Conservation (phyloP, 306 rosid species). For the Lithocarpus polystachyus region DNA sequence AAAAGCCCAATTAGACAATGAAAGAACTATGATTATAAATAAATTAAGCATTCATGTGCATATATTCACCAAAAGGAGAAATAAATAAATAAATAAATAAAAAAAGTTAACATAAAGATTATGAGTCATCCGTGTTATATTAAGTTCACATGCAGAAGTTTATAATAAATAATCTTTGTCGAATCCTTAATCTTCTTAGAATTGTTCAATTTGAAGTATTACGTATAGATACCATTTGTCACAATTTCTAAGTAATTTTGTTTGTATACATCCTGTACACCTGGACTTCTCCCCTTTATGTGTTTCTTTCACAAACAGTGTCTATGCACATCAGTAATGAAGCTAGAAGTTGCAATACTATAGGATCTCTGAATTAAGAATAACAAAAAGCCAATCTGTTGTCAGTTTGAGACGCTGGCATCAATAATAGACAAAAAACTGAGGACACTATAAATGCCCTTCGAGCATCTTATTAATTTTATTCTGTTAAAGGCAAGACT, state of each 20-base stretch:
- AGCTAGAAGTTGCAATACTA: not conserved
- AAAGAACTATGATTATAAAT: not conserved
- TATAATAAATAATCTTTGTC: not conserved
- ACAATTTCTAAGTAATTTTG: not conserved
- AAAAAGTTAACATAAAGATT: not conserved
- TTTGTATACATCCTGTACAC: not conserved
- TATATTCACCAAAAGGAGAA: not conserved
- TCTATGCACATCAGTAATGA: not conserved
- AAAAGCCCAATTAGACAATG: constrained; percentile 2
- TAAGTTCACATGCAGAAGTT: not conserved
- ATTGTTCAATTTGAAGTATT: not conserved
- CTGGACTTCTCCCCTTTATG: not conserved
- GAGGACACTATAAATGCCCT: not conserved
- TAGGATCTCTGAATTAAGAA: not conserved
- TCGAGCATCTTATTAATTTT: not conserved
- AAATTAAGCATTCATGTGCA: not conserved
- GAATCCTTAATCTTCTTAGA: not conserved
- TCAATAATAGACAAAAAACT: not conserved
- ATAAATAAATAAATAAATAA: no score
- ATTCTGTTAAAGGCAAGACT: not conserved
- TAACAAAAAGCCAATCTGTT: not conserved
- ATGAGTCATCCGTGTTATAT: not conserved
- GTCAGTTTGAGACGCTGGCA: not conserved
- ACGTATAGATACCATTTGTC: not conserved
- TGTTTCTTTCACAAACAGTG: not conserved